Conservation (phyloP, 495 filamentous ascomycete species). For the Xylaria longipes region DNA sequence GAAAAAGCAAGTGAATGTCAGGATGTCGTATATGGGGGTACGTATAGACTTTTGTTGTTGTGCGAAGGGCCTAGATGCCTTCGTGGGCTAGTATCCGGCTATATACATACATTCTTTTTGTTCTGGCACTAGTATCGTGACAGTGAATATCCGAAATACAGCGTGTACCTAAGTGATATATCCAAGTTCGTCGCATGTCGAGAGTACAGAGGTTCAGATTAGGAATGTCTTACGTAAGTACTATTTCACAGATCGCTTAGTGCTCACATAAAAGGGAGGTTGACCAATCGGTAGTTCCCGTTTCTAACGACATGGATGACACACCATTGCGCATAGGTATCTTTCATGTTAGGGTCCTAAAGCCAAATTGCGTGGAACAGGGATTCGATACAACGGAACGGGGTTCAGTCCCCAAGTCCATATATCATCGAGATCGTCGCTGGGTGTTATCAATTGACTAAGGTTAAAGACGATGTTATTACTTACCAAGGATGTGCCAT, state of each 20-base stretch:
- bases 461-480: not conserved
- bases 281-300: slow-evolving; percentile 4
- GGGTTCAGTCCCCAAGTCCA: not conserved
- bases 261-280: not conserved
- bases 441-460: not conserved
- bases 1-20: too few species aligned
- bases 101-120: too few species aligned
- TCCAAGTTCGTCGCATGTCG: not conserved
- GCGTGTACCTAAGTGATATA: not conserved
- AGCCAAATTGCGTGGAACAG: not conserved
- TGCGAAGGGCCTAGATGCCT: too few species aligned
- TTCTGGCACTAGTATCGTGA: too few species aligned
- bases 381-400: not conserved
- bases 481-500: not conserved
- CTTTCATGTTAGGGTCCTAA: not conserved
- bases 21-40: too few species aligned
- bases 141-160: not conserved
- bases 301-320: not conserved
- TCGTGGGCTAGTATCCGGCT: too few species aligned
- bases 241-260: not conserved
- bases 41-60: not conserved
- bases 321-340: not conserved
- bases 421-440: not conserved
- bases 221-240: not conserved
- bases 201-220: not conserved